Base-by-base conservation (phyloP, 75 land plant genomes). In the Isoetes taiwanensis region DNA sequence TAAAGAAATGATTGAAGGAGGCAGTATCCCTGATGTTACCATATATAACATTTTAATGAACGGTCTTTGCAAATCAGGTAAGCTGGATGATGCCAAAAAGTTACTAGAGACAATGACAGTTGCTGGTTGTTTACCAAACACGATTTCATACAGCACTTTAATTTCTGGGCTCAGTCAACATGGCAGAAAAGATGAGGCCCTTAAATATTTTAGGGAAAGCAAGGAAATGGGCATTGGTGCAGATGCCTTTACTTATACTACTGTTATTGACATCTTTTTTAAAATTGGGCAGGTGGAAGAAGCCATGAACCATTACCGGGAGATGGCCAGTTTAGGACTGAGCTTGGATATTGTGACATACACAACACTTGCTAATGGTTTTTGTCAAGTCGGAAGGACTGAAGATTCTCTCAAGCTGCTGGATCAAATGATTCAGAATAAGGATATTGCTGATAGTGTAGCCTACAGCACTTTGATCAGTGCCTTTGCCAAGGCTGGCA, bases 401-500 rank as follows among this genome's bases (percentile, higher is more conserved):
- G 59, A 72, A 9, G 34, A 55, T 16, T 86, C 82, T 1, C 65
- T 67, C 46, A 59, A 74, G 43, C 48, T 67, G 27, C 79, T 86
- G 60, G 72, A 80, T 40, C 78, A 83, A 54, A 66, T 86, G 25
- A 78, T 63, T 30, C 34, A 65, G 52, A 72, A 71, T 17, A 83
- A 79, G 9, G 32, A 78, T 30, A 68, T 64, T 9, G 41, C 82
- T 26, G 97, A 86, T 60, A 81, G 68, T 60, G 59, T 73, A 56
- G 73, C 82, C 27, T 91, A 79, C 54, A 86, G 84, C 0, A 60
- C 95, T 6, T 70, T 87, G 82, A 73, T 91, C 23, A 77, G 81
- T 73, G 94, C 89, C 32, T 83, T 83, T 56, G 71, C 82, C 5
- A 63, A 88, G 46, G 82, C 71, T 23, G 89, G 85, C 55, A 48